phyloP scores from a whole-genome alignment of 495 filamentous ascomycete genomes.

The Neohortaea acidophila region DNA sequence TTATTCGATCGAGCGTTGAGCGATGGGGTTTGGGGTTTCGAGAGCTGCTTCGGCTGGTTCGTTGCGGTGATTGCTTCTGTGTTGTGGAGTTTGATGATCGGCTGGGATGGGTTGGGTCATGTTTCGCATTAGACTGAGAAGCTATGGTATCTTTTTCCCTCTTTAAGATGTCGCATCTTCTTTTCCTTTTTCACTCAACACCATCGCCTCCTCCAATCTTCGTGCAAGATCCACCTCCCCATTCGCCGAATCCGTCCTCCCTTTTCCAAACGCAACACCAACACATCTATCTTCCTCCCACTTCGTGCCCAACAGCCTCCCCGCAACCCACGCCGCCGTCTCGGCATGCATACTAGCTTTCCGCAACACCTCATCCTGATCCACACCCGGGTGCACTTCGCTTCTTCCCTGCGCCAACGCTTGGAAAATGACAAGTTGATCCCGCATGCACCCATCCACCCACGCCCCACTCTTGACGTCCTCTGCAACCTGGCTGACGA shows the following conservation, averaged over 20 bases:
- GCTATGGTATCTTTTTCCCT: neutral
- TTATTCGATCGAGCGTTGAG: no score
- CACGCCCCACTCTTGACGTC: slow-evolving; percentile 41
- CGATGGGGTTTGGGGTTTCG: neutral
- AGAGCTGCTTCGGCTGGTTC: neutral
- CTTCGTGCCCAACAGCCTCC: slow-evolving; percentile 36
- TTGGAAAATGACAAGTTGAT: slow-evolving; percentile 73
- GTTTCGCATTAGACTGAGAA: neutral
- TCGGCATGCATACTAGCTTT: slow-evolving; percentile 39
- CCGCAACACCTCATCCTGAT: slow-evolving; percentile 11
- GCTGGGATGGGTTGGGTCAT: neutral
- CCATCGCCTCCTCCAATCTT: neutral
- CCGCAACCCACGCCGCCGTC: slow-evolving; percentile 63
- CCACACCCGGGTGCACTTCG: slow-evolving; percentile 17
- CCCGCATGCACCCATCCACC: slow-evolving; percentile 59
- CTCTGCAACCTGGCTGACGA: slow-evolving; percentile 41
- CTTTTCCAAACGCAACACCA: slow-evolving; percentile 27
- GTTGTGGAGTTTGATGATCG: neutral
- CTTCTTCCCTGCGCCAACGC: slow-evolving; percentile 47
- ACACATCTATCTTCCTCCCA: slow-evolving; percentile 41
- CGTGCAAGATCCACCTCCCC: neutral
- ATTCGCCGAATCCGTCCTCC: neutral
- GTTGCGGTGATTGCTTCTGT: neutral
- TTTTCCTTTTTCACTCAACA: neutral
- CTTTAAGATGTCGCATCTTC: neutral